Percentiles rank a stretch among this genome's conserved stretches.
Conservation (phyloP, 306 rosid genomes). For the Malus sieversii region DNA sequence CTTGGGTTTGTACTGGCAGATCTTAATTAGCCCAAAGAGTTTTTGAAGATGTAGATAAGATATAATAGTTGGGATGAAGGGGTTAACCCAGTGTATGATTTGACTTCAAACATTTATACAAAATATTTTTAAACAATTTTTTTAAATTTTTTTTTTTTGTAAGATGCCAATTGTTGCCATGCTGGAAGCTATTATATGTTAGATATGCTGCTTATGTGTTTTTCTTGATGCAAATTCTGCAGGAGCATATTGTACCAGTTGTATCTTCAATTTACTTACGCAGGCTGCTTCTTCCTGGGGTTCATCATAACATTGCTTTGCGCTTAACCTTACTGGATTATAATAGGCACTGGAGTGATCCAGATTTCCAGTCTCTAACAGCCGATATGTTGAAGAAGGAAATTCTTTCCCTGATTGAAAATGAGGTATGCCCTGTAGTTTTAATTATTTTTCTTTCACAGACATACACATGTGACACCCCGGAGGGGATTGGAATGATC, state of each 20-base stretch:
- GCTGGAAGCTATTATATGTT: constrained; percentile 16
- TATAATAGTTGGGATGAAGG: background rate
- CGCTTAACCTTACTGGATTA: constrained; percentile 71
- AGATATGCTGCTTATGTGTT: constrained; percentile 9
- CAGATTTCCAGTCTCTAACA: constrained; percentile 67
- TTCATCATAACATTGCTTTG: constrained; percentile 63
- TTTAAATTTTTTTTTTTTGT: background rate
- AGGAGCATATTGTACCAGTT: constrained; percentile 64
- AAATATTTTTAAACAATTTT: background rate
- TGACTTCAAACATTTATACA: background rate
- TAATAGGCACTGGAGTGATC: constrained; percentile 68
- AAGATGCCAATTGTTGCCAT: background rate
- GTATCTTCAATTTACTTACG: constrained; percentile 74
- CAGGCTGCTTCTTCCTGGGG: constrained; percentile 85
- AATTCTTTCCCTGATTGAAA: constrained; percentile 77
- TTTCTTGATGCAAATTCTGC: constrained; percentile 28
- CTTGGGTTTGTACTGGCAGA: background rate
- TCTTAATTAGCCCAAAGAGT: background rate
- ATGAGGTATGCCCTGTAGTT: constrained; percentile 51
- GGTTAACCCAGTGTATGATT: background rate
- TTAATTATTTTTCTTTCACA: background rate
- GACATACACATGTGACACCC: background rate
- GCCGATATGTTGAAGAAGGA: constrained; percentile 78
- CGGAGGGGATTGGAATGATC: background rate
- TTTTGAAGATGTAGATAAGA: background rate